Evolutionary conservation across 352 stramenopile species (phyloP).

Genomic region (Peronosclerospora sorghi): DNA sequence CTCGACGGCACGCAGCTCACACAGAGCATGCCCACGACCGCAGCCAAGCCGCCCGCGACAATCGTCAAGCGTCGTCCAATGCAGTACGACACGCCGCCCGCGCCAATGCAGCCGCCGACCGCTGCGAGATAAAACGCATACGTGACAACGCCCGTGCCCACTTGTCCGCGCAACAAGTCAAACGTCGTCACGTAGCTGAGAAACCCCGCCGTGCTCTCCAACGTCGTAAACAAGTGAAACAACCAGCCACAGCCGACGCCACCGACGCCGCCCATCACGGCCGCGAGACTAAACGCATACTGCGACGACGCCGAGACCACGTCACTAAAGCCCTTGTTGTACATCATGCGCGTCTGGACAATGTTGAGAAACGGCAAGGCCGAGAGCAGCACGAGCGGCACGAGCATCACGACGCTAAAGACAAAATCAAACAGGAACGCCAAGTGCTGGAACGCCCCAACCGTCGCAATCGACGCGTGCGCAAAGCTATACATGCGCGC

Average conservation of each 20-base stretch:
- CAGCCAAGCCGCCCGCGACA: constrained; percentile 51
- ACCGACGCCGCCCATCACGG: constrained; percentile 63
- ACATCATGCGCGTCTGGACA: constrained; percentile 86
- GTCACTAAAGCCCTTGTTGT: constrained; percentile 84
- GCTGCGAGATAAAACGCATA: constrained; percentile 60
- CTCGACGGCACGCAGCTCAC: constrained; percentile 46
- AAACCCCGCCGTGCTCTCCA: constrained; percentile 69
- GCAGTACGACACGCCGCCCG: constrained; percentile 51
- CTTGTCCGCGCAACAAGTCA: constrained; percentile 42
- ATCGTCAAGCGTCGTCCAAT: constrained; percentile 70
- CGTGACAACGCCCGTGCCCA: constrained; percentile 47
- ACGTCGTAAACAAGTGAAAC: constrained; percentile 64
- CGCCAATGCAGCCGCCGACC: constrained; percentile 39
- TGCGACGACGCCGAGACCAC: constrained; percentile 78
- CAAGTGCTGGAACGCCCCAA: constrained; percentile 66
- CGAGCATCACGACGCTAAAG: constrained; percentile 60
- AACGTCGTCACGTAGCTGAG: constrained; percentile 74
- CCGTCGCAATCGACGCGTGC: constrained; percentile 43
- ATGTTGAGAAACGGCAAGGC: constrained; percentile 80
- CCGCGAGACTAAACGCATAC: constrained; percentile 74
- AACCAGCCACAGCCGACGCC: constrained; percentile 66
- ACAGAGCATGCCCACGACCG: constrained; percentile 58
- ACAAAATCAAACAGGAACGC: constrained; percentile 84
- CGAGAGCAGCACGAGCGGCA: constrained; percentile 70
- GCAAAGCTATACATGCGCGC: constrained; percentile 75